phyloP scores from a whole-genome alignment of 1,284 basidiomycete genomes.

The Pascua sp. region DNA sequence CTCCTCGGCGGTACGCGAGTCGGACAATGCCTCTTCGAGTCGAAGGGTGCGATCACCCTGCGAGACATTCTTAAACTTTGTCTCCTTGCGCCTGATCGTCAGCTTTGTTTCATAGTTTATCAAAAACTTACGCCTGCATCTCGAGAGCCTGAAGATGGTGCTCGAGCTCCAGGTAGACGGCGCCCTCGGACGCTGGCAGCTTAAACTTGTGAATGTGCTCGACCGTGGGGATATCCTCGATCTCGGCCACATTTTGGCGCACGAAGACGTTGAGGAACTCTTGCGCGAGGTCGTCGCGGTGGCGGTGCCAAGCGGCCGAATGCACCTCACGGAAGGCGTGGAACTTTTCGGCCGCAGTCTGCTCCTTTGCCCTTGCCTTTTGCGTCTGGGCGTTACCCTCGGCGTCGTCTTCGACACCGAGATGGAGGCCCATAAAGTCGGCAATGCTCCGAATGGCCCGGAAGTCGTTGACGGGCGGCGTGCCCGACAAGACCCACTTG shows the following conservation, averaged over 20 bases:
- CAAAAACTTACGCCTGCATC: slow-evolving; percentile 42
- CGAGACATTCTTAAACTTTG: slow-evolving; percentile 54
- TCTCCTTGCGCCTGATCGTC: slow-evolving; percentile 65
- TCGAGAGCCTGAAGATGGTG: slow-evolving; percentile 69
- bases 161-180: slow-evolving; percentile 92
- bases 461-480: slow-evolving; percentile 89
- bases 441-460: slow-evolving; percentile 75
- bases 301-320: slow-evolving; percentile 84
- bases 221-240: slow-evolving; percentile 84
- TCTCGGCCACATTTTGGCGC: slow-evolving; percentile 93
- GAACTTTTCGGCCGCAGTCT: slow-evolving; percentile 87
- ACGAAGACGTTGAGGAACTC: slow-evolving; percentile 78
- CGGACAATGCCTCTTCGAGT: slow-evolving; percentile 77
- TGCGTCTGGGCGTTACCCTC: slow-evolving; percentile 71
- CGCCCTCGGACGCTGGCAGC: slow-evolving; percentile 87
- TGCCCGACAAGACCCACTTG: slow-evolving; percentile 94
- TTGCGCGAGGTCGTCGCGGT: slow-evolving; percentile 79
- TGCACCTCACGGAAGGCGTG: slow-evolving; percentile 95
- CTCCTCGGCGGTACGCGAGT: slow-evolving; percentile 86
- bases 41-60: slow-evolving; percentile 82
- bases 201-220: slow-evolving; percentile 65
- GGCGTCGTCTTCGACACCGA: slow-evolving; percentile 83
- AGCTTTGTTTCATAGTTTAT: background rate
- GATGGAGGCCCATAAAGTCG: slow-evolving; percentile 75
- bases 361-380: slow-evolving; percentile 75